Percentiles rank a stretch among this genome's conserved stretches.
Evolutionary conservation across 2,329 filamentous ascomycete genomes (phyloP).

Genomic region (Sporothrix brasiliensis): DNA sequence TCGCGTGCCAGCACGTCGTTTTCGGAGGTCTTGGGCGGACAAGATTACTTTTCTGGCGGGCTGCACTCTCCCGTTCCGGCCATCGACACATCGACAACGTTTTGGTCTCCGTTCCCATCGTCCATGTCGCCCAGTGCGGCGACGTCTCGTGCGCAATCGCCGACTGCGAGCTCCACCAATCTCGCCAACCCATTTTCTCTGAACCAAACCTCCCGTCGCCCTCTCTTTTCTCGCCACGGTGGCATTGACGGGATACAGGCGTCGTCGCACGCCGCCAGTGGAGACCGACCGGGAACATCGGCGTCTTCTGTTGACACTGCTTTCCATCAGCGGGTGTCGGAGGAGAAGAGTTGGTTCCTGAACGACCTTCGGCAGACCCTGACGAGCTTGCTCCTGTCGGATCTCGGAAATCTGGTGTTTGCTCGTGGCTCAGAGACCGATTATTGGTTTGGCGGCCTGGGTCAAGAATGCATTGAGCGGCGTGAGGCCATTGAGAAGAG

Average conservation of each 20-base stretch:
- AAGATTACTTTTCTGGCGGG: constrained; percentile 69
- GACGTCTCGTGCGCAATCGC: constrained; percentile 62
- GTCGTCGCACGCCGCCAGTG: constrained; percentile 51
- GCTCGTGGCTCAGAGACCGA: constrained; percentile 92
- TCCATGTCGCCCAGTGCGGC: constrained; percentile 65
- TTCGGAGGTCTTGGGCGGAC: constrained; percentile 68
- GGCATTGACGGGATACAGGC: constrained; percentile 33
- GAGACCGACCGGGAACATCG: constrained; percentile 62
- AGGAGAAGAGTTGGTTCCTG: constrained; percentile 79
- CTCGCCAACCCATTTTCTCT: constrained; percentile 55
- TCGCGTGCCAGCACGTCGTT: constrained; percentile 60
- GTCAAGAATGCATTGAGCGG: constrained; percentile 66
- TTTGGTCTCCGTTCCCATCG: constrained; percentile 83
- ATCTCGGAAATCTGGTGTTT: constrained; percentile 84
- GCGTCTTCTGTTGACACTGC: constrained; percentile 70
- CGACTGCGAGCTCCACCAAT: constrained; percentile 63
- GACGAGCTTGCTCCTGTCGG: constrained; percentile 82
- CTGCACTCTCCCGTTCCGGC: constrained; percentile 68
- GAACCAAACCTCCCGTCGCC: constrained; percentile 43
- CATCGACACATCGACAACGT: constrained; percentile 75
- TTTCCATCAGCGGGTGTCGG: constrained; percentile 61
- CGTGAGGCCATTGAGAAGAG: constrained; percentile 59
- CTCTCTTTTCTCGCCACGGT: constrained; percentile 47
- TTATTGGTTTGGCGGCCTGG: constrained; percentile 74
- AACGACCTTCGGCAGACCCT: constrained; percentile 75